A percentile compares a stretch with the other conserved stretches of the same genome.
phyloP scores from a whole-genome alignment of 1,284 basidiomycete genomes.

The Sphagnurus paluster region DNA sequence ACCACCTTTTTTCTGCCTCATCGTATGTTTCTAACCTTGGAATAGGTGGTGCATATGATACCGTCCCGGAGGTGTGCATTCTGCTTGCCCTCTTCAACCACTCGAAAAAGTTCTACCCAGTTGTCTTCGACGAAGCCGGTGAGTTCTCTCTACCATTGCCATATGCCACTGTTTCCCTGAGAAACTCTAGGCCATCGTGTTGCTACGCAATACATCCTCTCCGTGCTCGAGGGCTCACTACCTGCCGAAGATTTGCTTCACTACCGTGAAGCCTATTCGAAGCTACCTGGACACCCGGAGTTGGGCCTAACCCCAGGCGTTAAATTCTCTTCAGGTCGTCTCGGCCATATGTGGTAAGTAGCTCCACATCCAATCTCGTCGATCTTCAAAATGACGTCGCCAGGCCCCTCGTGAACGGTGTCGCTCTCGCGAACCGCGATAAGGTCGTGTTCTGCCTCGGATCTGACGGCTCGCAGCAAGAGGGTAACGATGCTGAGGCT shows the following conservation, averaged over 20 bases:
- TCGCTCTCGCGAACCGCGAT: slow-evolving; percentile 74
- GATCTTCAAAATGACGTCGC: background rate
- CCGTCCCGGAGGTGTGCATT: slow-evolving; percentile 79
- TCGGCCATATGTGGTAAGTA: slow-evolving; percentile 76
- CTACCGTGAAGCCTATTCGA: slow-evolving; percentile 82
- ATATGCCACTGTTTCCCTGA: slow-evolving; percentile 5
- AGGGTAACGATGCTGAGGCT: slow-evolving; percentile 87
- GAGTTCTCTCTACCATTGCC: slow-evolving; percentile 23
- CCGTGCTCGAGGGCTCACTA: slow-evolving; percentile 71
- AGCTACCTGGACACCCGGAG: slow-evolving; percentile 85
- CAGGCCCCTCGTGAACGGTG: slow-evolving; percentile 76
- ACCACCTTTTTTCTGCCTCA: slow-evolving; percentile 6
- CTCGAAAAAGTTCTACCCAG: slow-evolving; percentile 61
- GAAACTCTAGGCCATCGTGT: slow-evolving; percentile 71
- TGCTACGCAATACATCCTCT: slow-evolving; percentile 81
- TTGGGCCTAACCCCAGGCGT: slow-evolving; percentile 83
- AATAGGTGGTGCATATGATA: slow-evolving; percentile 80
- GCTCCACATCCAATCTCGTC: background rate
- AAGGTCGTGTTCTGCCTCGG: slow-evolving; percentile 81
- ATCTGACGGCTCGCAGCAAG: slow-evolving; percentile 87
- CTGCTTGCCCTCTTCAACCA: slow-evolving; percentile 69
- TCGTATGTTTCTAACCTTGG: background rate
- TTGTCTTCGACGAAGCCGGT: slow-evolving; percentile 81
- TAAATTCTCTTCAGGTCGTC: slow-evolving; percentile 84
- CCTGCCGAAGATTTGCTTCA: slow-evolving; percentile 76